Evolutionary conservation across 106 monocot species (phyloP), one percentile per base, ranked within the genome.

Genomic region (Xerophyta viscosa): DNA sequence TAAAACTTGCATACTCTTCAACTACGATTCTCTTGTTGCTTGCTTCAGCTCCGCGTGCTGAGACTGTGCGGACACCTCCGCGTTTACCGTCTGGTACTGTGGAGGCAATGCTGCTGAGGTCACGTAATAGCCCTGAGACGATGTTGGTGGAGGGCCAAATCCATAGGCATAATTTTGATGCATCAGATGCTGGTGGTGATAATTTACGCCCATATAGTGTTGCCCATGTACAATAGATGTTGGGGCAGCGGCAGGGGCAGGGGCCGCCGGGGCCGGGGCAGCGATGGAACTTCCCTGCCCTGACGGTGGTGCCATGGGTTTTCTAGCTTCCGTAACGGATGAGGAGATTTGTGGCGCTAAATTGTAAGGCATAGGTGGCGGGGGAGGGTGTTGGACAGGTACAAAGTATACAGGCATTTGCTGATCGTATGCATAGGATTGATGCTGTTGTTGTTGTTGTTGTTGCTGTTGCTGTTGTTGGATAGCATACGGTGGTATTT

Each of bases 171-270:
- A 46, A 19, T 46, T 17, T 11, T 70, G 78, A 1, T 69, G 82
- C 75, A 82, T 59, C 6, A 71, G 51, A 48, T 75, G 85, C 33
- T 75, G 81, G 39, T 75, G 85, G 39, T 75, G 81, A 41, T 78
- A 91, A 11, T 60, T 66, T 54, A 69, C 67, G 6, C 65, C 69
- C 1, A 69, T 19, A 29, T 68, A 79, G 0, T 41, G 67, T 20
- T 61, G 67, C 0, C 56, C 33, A 8, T 66, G 46, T 20, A 8
- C 18, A 13, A 46, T 19, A 19, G 46, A 19, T 19, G 43, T 17
- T 21, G 59, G 20, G 8, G 67, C 37, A 0, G 73, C 39, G 2
- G 65, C 19, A 8, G 71, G 57, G 4, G 55, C 63, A 6, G 75
- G n/a, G n/a, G n/a, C n/a, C n/a, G n/a, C n/a, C n/a, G n/a, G n/a